A percentile compares a stretch with the other conserved stretches of the same genome.
These are phyloP conservation scores for Sarocladiaceae sp. DNA, from an alignment of 2,329 filamentous ascomycete species.

Conservation along the genomic window DNA sequence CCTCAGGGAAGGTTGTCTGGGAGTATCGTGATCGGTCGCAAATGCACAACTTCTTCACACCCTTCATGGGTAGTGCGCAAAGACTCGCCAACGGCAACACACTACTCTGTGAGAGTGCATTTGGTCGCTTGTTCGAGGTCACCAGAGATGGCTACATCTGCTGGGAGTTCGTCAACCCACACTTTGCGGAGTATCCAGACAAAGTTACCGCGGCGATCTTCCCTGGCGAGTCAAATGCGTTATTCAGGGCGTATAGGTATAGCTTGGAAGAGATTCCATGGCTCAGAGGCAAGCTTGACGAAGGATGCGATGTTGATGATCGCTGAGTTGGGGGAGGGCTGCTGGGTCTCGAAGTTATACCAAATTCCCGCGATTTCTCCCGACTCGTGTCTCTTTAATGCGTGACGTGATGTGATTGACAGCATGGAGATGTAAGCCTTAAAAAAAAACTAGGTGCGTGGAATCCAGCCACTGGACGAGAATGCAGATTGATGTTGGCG, in stretches of 20 bases:
- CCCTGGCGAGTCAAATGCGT: slow-evolving; percentile 23
- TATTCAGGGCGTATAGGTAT: slow-evolving; percentile 24
- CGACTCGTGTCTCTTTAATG: too few species aligned
- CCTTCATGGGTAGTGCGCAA: slow-evolving; percentile 26
- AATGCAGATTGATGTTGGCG: too few species aligned
- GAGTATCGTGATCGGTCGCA: slow-evolving; percentile 24
- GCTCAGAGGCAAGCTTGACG: slow-evolving; percentile 14
- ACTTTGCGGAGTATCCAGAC: slow-evolving; percentile 22
- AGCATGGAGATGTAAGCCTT: too few species aligned
- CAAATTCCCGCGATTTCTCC: too few species aligned
- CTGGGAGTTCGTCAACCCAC: slow-evolving; percentile 25
- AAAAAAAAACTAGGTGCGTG: too few species aligned
- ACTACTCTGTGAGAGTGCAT: slow-evolving; percentile 22
- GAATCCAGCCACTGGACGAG: too few species aligned
- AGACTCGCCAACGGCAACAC: slow-evolving; percentile 23
- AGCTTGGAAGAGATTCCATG: slow-evolving; percentile 22
- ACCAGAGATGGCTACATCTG: slow-evolving; percentile 21
- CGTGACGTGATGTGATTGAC: too few species aligned
- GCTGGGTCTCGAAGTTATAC: too few species aligned
- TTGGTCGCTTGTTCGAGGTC: slow-evolving; percentile 23
- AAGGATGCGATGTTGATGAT: background rate
- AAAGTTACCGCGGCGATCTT: slow-evolving; percentile 20
- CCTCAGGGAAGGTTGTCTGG: slow-evolving; percentile 21
- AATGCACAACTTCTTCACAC: slow-evolving; percentile 25
- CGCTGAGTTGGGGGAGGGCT: too few species aligned